Evolutionary conservation across 352 stramenopile species (phyloP).

Genomic region (Globisporangium irregulare): DNA sequence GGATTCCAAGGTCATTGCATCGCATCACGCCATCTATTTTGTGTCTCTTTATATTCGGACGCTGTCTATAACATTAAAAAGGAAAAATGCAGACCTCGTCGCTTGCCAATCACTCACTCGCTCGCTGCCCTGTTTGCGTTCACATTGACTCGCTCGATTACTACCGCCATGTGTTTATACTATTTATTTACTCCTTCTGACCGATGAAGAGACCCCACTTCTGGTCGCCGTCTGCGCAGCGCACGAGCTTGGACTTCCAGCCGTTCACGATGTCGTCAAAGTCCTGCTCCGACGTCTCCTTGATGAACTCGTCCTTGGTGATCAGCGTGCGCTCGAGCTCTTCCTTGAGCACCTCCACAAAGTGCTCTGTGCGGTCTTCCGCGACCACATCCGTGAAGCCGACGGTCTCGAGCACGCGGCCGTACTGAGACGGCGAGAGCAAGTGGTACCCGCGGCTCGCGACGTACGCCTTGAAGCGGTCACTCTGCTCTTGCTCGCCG

Average conservation of each 20-base stretch:
- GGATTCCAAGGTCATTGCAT: not conserved
- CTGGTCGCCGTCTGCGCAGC: slow-evolving; percentile 64
- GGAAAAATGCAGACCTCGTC: not conserved
- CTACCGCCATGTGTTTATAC: not conserved
- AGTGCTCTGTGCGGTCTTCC: slow-evolving; percentile 68
- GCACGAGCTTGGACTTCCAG: slow-evolving; percentile 66
- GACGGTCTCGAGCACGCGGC: slow-evolving; percentile 39
- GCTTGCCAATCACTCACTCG: not conserved
- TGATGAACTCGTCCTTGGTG: slow-evolving; percentile 64
- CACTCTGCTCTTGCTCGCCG: slow-evolving; percentile 43
- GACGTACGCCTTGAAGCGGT: slow-evolving; percentile 62
- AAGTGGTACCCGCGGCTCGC: slow-evolving; percentile 63
- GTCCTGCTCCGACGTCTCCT: slow-evolving; percentile 61
- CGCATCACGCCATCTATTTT: not conserved
- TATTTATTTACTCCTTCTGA: slow-evolving; percentile 36
- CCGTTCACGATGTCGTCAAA: slow-evolving; percentile 68
- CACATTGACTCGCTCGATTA: not conserved
- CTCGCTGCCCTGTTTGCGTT: not conserved
- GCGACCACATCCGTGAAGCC: slow-evolving; percentile 54
- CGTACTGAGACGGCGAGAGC: slow-evolving; percentile 58
- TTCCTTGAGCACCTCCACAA: slow-evolving; percentile 60
- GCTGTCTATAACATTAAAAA: slow-evolving; percentile 14
- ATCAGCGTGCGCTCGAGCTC: slow-evolving; percentile 52
- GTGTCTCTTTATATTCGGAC: slow-evolving; percentile 2
- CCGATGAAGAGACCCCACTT: slow-evolving; percentile 78